Conservation (phyloP, 148 eudicot species). For the Rhododendron vialii region DNA sequence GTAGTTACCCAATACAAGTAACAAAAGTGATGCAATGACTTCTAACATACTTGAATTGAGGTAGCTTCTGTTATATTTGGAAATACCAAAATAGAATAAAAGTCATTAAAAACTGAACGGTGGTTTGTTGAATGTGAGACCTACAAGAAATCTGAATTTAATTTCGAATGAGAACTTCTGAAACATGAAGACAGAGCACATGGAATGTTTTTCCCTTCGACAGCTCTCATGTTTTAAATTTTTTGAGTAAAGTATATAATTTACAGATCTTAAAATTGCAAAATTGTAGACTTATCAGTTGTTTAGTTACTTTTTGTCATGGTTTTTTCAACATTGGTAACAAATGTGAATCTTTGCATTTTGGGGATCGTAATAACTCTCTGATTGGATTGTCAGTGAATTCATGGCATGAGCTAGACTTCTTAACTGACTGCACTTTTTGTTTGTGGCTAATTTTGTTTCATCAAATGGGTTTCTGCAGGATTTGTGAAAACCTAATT, state of each 20-base stretch:
- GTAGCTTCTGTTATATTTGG: background rate
- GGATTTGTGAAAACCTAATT: background rate
- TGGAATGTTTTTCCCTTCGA: background rate
- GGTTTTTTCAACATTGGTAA: background rate
- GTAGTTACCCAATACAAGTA: background rate
- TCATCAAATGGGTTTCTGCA: slow-evolving; percentile 14
- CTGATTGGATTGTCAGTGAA: background rate
- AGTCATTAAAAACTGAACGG: background rate
- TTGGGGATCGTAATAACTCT: background rate
- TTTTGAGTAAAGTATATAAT: background rate
- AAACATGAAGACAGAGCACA: background rate
- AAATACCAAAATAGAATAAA: background rate
- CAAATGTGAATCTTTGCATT: background rate
- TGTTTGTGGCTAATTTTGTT: slow-evolving; percentile 5
- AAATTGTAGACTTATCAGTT: background rate
- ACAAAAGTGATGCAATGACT: background rate
- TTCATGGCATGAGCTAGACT: background rate
- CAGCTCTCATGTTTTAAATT: background rate
- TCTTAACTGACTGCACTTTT: background rate
- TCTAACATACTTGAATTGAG: background rate
- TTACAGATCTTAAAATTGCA: background rate
- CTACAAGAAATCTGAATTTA: background rate
- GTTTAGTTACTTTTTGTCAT: background rate
- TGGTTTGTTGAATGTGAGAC: background rate
- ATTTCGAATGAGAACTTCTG: background rate